Conservation (phyloP, 306 rosid genomes). For the Cicer judaicum region DNA sequence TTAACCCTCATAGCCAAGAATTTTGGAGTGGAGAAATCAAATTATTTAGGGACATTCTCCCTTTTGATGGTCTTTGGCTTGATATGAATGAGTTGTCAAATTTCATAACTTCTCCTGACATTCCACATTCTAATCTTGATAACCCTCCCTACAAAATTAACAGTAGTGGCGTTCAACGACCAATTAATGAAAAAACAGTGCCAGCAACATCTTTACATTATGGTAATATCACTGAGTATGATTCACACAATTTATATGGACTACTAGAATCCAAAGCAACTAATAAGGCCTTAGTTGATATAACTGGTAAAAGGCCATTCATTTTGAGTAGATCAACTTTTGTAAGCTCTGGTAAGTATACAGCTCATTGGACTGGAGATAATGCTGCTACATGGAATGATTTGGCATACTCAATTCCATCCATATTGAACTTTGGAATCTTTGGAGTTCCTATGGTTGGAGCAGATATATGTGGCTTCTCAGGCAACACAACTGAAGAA, state of each 20-base stretch:
- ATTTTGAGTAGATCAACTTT: conserved; percentile 83
- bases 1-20: conserved; percentile 57
- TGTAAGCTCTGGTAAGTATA: conserved; percentile 83
- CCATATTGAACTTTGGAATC: conserved; percentile 73
- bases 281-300: conserved; percentile 56
- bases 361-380: conserved; percentile 98
- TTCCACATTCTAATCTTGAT: conserved; percentile 66
- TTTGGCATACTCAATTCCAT: conserved; percentile 74
- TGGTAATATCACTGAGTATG: conserved; percentile 71
- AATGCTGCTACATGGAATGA: conserved; percentile 86
- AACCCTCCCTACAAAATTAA: conserved; percentile 83
- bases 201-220: conserved; percentile 73
- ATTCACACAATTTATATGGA: conserved; percentile 81
- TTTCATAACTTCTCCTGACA: conserved; percentile 63
- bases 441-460: conserved; percentile 96
- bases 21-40: conserved; percentile 79
- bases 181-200: conserved; percentile 58
- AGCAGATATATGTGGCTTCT: conserved; percentile 92
- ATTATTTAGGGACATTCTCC: conserved; percentile 58
- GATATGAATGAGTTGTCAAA: conserved; percentile 91
- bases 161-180: conserved; percentile 45
- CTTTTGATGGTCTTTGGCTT: conserved; percentile 86
- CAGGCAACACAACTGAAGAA: conserved; percentile 72
- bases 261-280: conserved; percentile 74
- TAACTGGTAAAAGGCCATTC: conserved; percentile 86